Evolutionary conservation across 352 stramenopile species (phyloP).

Genomic region (Achlya hypogyna): DNA sequence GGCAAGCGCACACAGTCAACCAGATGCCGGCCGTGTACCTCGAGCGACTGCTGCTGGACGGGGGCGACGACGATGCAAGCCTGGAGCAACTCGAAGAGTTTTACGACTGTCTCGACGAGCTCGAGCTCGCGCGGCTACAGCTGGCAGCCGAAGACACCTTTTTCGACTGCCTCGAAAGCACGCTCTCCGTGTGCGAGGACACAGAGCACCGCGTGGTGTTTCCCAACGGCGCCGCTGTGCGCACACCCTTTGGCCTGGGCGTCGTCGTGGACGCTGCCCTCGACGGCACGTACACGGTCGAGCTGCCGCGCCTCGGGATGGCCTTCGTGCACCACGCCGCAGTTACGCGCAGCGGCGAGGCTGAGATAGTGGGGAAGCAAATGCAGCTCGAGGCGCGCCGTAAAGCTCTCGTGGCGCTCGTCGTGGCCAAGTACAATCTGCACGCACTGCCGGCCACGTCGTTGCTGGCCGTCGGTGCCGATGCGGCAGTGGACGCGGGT

Average conservation of each 20-base stretch:
- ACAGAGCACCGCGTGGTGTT: slow-evolving; percentile 27
- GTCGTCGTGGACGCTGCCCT: not conserved
- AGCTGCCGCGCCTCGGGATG: slow-evolving; percentile 32
- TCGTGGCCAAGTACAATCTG: slow-evolving; percentile 47
- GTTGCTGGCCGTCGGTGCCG: slow-evolving; percentile 47
- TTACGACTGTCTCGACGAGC: slow-evolving; percentile 60
- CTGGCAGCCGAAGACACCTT: slow-evolving; percentile 75
- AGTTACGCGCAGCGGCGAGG: slow-evolving; percentile 42
- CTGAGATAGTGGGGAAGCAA: slow-evolving; percentile 34
- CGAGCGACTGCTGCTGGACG: slow-evolving; percentile 48
- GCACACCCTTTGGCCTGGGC: slow-evolving; percentile 58
- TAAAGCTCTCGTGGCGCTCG: slow-evolving; percentile 42
- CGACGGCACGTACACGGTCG: slow-evolving; percentile 25
- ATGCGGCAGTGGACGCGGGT: slow-evolving; percentile 73
- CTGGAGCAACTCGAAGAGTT: slow-evolving; percentile 69
- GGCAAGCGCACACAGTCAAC: slow-evolving; percentile 57
- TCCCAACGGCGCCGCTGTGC: slow-evolving; percentile 44
- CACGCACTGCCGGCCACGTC: slow-evolving; percentile 35
- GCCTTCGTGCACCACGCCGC: slow-evolving; percentile 60
- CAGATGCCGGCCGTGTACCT: slow-evolving; percentile 67
- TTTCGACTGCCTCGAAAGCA: slow-evolving; percentile 71
- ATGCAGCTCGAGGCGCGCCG: slow-evolving; percentile 46
- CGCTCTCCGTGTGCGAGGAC: slow-evolving; percentile 28
- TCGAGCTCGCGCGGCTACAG: slow-evolving; percentile 44
- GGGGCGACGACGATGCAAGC: not conserved